Evolutionary conservation across 495 filamentous ascomycete genomes (phyloP), one percentile per base, ranked within the genome.

Genomic region (Neurospora pannonica): DNA sequence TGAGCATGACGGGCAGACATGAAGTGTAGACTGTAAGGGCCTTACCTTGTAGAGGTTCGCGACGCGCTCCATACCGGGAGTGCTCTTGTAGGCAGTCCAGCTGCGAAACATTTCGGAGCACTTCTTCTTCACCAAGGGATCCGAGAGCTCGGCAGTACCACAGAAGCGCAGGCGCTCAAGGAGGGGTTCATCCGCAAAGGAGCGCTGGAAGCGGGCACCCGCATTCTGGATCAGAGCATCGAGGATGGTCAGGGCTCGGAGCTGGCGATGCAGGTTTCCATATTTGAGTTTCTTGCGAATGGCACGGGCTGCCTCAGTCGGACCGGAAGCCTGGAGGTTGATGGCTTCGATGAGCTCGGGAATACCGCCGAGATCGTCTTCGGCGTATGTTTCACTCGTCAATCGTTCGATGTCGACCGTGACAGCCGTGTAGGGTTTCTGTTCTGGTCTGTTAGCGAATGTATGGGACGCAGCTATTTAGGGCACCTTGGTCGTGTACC

Each of bases 261-360:
- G 86, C 81, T 98, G 97, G 21, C 94, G 91, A 80, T 98, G 95
- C 24, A 95, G 85, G 76, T 89, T 97, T 72, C 97, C 97, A 81
- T 99, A 99, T 83, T 98, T 98, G 88, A 99, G 88, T 86, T 99
- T 98, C 90, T 98, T 99, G 70, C 97, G 89, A 77, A 98, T 88
- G 28, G 97, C 95, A 80, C 97, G 89, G 75, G 94, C 93, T 71
- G 94, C 94, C 84, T 99, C 97, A 8, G 89, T 89, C 1, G 97
- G 95, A 3, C 97, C 97, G 24, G 92, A 92, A 69, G 88, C 88
- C 82, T 98, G 97, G 71, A 99, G 90, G 74, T 92, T 91, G 76
- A 99, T 90, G 70, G 94, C 93, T 82, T 99, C 97, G 75, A 98
- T 91, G 34, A 99, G 89, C 79, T 98, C 95, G 60, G 94, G 91